A percentile compares a stretch with the other conserved stretches of the same genome.
Evolutionary conservation across 116 monocot species (phyloP).

Genomic region (Zostera marina): DNA sequence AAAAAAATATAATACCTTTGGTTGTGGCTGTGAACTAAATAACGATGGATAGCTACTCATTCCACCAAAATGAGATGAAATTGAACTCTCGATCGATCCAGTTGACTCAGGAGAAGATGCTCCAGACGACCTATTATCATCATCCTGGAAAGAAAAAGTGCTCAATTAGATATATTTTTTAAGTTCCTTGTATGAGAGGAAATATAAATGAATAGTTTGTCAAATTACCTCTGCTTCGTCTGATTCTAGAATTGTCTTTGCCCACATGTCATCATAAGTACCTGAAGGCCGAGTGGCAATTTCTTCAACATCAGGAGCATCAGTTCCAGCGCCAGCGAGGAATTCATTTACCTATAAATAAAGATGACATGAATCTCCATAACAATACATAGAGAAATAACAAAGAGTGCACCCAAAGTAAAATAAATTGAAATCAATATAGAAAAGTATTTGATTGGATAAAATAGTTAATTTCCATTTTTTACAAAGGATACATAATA

Average conservation of each 20-base stretch:
- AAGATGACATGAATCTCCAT: not conserved
- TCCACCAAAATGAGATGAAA: conserved; percentile 97
- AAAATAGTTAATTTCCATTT: too few species aligned
- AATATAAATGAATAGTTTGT: not conserved
- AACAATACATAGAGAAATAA: not conserved
- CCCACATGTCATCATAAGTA: conserved; percentile 96
- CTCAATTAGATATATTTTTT: not conserved
- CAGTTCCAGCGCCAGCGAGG: conserved; percentile 98
- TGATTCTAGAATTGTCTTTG: conserved; percentile 80
- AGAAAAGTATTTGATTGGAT: too few species aligned
- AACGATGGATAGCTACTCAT: conserved; percentile 95
- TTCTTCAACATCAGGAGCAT: conserved; percentile 98
- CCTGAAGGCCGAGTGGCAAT: conserved; percentile 64
- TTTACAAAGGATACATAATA: too few species aligned
- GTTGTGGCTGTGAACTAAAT: conserved; percentile 83
- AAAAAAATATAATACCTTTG: conserved; percentile 18
- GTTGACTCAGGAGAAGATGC: conserved; percentile 90
- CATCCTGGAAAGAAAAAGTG: conserved; percentile 47
- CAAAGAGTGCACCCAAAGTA: not conserved
- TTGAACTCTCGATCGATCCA: conserved; percentile 91
- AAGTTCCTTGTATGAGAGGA: not conserved
- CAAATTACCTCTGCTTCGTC: conserved; percentile 74
- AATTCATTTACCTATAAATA: conserved; percentile 80
- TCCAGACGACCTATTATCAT: conserved; percentile 84
- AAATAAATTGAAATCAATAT: not conserved